Percentiles rank a stretch among this genome's conserved stretches.
Conservation (phyloP, 768 basidiomycete genomes). For the Trametes gibbosa region DNA sequence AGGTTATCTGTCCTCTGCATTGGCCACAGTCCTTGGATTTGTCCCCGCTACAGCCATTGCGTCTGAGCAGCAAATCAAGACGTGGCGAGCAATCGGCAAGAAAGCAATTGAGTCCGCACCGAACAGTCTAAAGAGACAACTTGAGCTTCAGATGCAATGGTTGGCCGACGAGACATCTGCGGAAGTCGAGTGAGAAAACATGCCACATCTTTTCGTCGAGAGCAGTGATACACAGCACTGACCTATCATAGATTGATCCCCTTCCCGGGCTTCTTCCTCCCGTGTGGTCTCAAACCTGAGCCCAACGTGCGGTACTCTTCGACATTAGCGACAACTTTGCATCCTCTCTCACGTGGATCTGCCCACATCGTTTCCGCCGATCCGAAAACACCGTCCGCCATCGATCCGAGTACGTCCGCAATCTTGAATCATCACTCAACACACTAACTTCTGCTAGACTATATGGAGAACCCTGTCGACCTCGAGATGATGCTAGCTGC, state of each 20-base stretch:
- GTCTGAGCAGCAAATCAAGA: neutral
- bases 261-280: constrained; percentile 4
- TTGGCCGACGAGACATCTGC: neutral
- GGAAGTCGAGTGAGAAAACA: neutral
- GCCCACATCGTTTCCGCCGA: constrained; percentile 25
- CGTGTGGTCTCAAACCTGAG: neutral
- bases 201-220: no score
- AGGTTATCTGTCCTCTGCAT: neutral
- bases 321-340: neutral
- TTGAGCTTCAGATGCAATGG: neutral
- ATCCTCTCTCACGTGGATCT: constrained; percentile 10
- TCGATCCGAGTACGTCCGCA: constrained; percentile 23
- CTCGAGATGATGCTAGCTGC: constrained; percentile 3
- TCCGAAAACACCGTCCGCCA: constrained; percentile 22
- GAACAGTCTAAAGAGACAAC: neutral
- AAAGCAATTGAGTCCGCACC: neutral
- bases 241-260: neutral
- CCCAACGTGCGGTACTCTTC: neutral
- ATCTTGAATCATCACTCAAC: neutral
- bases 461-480: constrained; percentile 2
- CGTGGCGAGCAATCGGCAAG: neutral
- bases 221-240: no score
- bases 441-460: neutral
- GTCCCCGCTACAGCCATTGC: neutral
- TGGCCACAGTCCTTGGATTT: neutral